Percentiles rank a stretch among this genome's conserved stretches.
phyloP scores from a whole-genome alignment of 2,329 filamentous ascomycete genomes.

The Arthrinium phaeospermum region DNA sequence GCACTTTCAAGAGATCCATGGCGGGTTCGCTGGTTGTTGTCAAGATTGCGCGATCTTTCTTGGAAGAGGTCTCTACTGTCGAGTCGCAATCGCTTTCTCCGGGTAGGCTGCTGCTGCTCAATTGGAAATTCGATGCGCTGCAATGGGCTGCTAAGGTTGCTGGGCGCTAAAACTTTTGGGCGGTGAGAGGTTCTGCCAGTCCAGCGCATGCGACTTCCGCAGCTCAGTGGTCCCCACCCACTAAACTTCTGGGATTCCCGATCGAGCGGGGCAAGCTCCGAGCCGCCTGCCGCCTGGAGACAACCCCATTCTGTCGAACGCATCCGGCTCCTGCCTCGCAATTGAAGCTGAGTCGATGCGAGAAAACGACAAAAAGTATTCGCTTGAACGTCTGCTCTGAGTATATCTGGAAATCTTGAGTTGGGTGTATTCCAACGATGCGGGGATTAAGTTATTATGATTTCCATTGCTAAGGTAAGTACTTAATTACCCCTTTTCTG shows the following conservation, averaged over 20 bases:
- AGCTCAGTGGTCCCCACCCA: not conserved
- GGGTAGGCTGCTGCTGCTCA: not conserved
- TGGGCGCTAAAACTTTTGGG: conserved; percentile 12
- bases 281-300: not conserved
- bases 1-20: conserved; percentile 77
- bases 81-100: not conserved
- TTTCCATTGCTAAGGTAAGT: no score
- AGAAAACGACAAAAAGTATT: not conserved
- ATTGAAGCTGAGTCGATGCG: not conserved
- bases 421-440: no score
- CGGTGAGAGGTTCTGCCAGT: conserved; percentile 7
- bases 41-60: not conserved
- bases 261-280: not conserved
- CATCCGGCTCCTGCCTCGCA: not conserved
- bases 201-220: not conserved
- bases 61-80: not conserved
- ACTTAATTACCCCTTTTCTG: no score
- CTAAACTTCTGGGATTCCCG: not conserved
- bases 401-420: no score
- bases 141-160: not conserved
- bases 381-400: no score
- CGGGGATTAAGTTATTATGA: no score
- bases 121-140: not conserved
- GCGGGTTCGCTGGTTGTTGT: no score
- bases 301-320: not conserved